These are phyloP conservation scores for Aspergillus amoenus DNA, from an alignment of 2,329 filamentous ascomycete species.

Conservation along the genomic window DNA sequence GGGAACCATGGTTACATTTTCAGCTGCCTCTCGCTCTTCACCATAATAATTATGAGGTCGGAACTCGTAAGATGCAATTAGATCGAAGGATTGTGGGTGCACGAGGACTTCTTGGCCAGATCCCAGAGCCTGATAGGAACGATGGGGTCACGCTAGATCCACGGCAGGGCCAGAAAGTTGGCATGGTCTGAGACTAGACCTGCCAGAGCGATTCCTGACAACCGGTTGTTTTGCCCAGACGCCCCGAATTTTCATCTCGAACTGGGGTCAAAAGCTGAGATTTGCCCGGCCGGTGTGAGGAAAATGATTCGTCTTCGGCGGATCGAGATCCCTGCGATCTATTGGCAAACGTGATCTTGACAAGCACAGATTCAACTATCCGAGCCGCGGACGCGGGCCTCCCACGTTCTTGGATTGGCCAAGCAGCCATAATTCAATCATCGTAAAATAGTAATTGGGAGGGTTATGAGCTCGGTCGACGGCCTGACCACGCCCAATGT, in stretches of 20 bases:
- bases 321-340: neutral
- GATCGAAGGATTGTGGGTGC: constrained; percentile 3
- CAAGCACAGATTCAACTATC: too few species aligned
- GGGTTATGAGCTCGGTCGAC: too few species aligned
- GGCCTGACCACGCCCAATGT: too few species aligned
- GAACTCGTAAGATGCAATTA: too few species aligned
- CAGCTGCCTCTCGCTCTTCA: neutral
- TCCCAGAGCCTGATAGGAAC: constrained; percentile 10
- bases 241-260: neutral
- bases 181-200: neutral
- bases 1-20: neutral
- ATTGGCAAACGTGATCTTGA: neutral
- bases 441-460: too few species aligned
- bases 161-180: constrained; percentile 1
- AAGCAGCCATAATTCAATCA: neutral
- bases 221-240: neutral
- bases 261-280: neutral
- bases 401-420: neutral
- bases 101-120: constrained; percentile 9
- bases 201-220: neutral
- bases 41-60: too few species aligned
- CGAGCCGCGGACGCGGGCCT: neutral
- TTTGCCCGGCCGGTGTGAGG: neutral
- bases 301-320: neutral
- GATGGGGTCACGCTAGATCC: constrained; percentile 12